Conservation (phyloP, 129 eudicot species). For the Logfia minima region DNA sequence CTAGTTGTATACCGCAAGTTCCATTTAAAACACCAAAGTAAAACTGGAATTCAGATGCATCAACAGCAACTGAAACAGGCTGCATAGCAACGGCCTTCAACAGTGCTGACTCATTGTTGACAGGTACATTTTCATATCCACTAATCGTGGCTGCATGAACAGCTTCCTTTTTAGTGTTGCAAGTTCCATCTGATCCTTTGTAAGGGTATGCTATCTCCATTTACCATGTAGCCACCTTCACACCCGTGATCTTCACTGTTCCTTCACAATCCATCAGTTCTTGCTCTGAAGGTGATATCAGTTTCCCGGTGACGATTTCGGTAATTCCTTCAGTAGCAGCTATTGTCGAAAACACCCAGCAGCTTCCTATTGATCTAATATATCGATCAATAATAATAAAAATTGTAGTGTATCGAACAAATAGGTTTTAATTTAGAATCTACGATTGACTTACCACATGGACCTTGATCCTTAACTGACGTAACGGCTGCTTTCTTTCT, state of each 20-base stretch:
- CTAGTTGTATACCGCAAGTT: not conserved
- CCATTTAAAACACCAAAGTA: constrained; percentile 9
- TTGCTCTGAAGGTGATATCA: constrained; percentile 44
- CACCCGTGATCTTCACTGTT: constrained; percentile 30
- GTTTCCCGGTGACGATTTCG: constrained; percentile 38
- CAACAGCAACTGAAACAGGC: constrained; percentile 28
- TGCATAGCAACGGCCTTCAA: constrained; percentile 28
- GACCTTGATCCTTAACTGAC: constrained; percentile 26
- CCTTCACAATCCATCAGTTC: constrained; percentile 46
- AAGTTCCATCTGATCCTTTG: constrained; percentile 13
- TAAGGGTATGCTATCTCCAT: constrained; percentile 28
- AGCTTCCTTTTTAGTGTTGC: constrained; percentile 22
- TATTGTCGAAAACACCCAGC: constrained; percentile 49
- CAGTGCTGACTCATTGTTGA: constrained; percentile 21
- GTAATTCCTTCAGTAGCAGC: constrained; percentile 42
- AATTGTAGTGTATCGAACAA: not conserved
- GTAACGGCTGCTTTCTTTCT: constrained; percentile 30
- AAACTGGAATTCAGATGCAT: not conserved
- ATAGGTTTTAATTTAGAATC: not conserved
- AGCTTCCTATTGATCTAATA: constrained; percentile 34
- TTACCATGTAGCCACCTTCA: constrained; percentile 31
- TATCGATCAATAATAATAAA: not conserved
- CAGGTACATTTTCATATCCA: constrained; percentile 17
- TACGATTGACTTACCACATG: constrained; percentile 6
- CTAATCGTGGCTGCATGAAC: constrained; percentile 24